These are phyloP conservation scores for Aspergillus puulaauensis DNA, from an alignment of 2,329 filamentous ascomycete species.

Conservation along the genomic window DNA sequence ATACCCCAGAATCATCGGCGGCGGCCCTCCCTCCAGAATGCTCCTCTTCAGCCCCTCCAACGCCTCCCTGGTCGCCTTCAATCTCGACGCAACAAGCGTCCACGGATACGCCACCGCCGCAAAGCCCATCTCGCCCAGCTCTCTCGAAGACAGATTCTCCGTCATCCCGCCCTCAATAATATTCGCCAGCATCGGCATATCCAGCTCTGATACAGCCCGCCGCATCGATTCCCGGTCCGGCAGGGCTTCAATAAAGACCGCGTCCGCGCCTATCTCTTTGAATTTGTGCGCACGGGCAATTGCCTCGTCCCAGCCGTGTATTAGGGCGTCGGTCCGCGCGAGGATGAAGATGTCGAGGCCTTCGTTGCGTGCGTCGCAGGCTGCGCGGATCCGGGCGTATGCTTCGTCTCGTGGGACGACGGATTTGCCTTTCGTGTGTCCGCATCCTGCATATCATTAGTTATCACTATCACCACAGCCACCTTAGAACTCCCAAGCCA, in stretches of 20 bases:
- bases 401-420: conserved; percentile 49
- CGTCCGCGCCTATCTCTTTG: conserved; percentile 46
- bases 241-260: conserved; percentile 48
- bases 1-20: conserved; percentile 46
- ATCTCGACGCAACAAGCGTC: conserved; percentile 46
- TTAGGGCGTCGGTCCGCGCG: conserved; percentile 45
- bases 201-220: conserved; percentile 37
- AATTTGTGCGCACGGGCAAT: conserved; percentile 43
- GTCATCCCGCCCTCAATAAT: conserved; percentile 46
- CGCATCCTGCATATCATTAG: conserved; percentile 33
- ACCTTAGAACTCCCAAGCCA: too few relatives aligned
- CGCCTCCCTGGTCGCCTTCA: conserved; percentile 39
- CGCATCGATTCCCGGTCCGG: conserved; percentile 46
- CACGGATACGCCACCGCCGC: conserved; percentile 46
- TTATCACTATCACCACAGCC: too few relatives aligned
- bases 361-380: conserved; percentile 47
- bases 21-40: conserved; percentile 44
- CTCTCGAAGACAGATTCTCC: conserved; percentile 41
- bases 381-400: conserved; percentile 48
- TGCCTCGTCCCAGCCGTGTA: conserved; percentile 46
- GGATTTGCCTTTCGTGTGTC: conserved; percentile 48
- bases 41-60: conserved; percentile 42
- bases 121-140: conserved; percentile 42
- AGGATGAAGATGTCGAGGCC: conserved; percentile 49
- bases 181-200: conserved; percentile 45